phyloP scores from a whole-genome alignment of 768 basidiomycete species.

The Podaxis sp. region DNA sequence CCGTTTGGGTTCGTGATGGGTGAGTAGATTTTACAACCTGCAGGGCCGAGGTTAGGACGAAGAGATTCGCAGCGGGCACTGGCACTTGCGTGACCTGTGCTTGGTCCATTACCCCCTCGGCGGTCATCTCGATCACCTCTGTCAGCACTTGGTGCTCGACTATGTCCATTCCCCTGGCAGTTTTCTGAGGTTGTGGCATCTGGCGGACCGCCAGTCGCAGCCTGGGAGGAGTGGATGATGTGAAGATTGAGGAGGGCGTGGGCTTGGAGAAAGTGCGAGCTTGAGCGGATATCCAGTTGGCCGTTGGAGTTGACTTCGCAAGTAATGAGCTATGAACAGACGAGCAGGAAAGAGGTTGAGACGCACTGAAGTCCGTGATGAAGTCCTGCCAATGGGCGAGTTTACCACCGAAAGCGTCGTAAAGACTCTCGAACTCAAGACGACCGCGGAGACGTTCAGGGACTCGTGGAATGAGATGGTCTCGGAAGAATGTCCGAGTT shows the following conservation, averaged over 20 bases:
- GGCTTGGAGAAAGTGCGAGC: constrained; percentile 82
- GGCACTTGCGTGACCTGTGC: constrained; percentile 26
- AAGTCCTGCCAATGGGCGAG: constrained; percentile 82
- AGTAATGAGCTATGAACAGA: neutral
- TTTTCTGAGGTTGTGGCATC: constrained; percentile 20
- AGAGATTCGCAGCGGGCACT: constrained; percentile 41
- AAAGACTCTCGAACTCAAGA: constrained; percentile 69
- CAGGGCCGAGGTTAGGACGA: constrained; percentile 55
- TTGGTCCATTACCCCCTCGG: constrained; percentile 21
- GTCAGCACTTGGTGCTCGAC: constrained; percentile 5
- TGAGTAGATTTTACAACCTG: constrained; percentile 60
- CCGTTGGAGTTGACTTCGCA: constrained; percentile 67
- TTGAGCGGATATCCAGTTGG: constrained; percentile 39
- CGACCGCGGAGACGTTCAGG: constrained; percentile 51
- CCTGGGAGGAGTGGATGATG: constrained; percentile 79
- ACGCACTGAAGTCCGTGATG: constrained; percentile 65
- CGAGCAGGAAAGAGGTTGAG: neutral
- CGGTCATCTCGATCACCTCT: neutral
- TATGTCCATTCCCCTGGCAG: constrained; percentile 7
- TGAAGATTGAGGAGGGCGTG: constrained; percentile 81
- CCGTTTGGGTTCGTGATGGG: constrained; percentile 31
- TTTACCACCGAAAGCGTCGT: constrained; percentile 80
- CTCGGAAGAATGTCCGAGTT: constrained; percentile 60
- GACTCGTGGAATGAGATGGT: constrained; percentile 63
- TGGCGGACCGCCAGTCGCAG: constrained; percentile 27